These are phyloP conservation scores for Rhizopus microsporus DNA, from an alignment of 371 early-diverging fungal species.

Conservation along the genomic window DNA sequence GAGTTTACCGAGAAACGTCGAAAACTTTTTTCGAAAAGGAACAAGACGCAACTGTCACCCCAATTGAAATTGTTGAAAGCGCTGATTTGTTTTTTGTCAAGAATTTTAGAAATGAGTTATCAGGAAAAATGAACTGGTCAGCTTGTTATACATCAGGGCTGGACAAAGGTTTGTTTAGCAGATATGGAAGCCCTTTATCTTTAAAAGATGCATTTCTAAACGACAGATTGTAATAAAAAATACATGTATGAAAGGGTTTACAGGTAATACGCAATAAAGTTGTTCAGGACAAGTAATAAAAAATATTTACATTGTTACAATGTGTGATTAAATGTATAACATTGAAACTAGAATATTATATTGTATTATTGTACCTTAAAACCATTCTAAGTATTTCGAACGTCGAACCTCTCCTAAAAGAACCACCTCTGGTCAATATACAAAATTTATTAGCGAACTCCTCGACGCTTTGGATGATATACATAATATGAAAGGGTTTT, in stretches of 20 bases:
- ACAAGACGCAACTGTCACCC: constrained; percentile 10
- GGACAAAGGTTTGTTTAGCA: constrained; percentile 8
- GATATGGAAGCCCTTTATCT: constrained; percentile 9
- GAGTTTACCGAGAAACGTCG: constrained; percentile 10
- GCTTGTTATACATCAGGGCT: constrained; percentile 13
- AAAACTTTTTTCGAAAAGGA: constrained; percentile 11
- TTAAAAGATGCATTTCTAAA: constrained; percentile 15
- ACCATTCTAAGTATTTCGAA: constrained; percentile 8
- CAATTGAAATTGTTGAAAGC: constrained; percentile 11
- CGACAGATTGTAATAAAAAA: constrained; percentile 10
- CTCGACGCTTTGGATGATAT: constrained; percentile 13
- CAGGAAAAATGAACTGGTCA: constrained; percentile 10
- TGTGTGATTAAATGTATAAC: constrained; percentile 12
- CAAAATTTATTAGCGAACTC: constrained; percentile 12
- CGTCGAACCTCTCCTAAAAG: constrained; percentile 5
- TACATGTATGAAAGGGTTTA: no score
- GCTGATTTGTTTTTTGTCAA: constrained; percentile 13
- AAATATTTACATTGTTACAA: constrained; percentile 9
- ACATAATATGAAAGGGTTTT: constrained; percentile 18
- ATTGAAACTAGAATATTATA: constrained; percentile 15
- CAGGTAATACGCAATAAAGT: no score
- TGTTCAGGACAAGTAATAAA: no score
- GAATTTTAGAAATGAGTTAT: constrained; percentile 5
- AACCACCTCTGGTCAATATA: constrained; percentile 12
- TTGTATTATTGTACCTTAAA: constrained; percentile 10